phyloP scores from a whole-genome alignment of 495 filamentous ascomycete genomes.

The Aspergillus mulundensis region DNA sequence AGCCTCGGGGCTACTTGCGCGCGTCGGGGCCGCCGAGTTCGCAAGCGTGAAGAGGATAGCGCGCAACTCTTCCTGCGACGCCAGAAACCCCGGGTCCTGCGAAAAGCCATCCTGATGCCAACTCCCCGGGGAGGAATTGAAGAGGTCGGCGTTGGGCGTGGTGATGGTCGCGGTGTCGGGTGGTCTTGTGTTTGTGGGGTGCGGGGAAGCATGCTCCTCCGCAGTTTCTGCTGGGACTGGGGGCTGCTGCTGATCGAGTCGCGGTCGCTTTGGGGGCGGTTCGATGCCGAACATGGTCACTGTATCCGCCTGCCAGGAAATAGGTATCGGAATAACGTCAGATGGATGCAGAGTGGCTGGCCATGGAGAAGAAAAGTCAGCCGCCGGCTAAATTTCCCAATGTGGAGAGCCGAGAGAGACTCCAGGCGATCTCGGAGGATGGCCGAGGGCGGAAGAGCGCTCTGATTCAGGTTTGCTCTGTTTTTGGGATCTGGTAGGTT shows the following conservation, averaged over 20 bases:
- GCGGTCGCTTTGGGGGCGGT: slow-evolving; percentile 16
- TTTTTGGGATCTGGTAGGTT: background rate
- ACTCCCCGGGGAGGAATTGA: slow-evolving; percentile 16
- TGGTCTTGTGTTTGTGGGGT: background rate
- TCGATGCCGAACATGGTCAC: slow-evolving; percentile 5
- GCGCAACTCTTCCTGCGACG: slow-evolving; percentile 36
- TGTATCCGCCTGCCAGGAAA: background rate
- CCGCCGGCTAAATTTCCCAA: slow-evolving; percentile 13
- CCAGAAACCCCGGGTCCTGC: slow-evolving; percentile 35
- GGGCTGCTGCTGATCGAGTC: background rate
- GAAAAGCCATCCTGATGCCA: slow-evolving; percentile 35
- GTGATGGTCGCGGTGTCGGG: background rate
- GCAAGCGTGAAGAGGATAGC: slow-evolving; percentile 35
- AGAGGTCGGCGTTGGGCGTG: background rate
- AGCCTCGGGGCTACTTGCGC: slow-evolving; percentile 7
- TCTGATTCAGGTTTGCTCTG: background rate
- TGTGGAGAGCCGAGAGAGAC: background rate
- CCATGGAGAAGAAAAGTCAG: background rate
- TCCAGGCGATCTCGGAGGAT: background rate
- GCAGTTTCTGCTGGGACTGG: background rate
- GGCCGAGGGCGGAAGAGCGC: background rate
- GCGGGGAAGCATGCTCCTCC: background rate
- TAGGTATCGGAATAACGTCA: background rate
- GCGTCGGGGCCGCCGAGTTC: slow-evolving; percentile 31
- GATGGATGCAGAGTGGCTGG: too few relatives aligned